Evolutionary conservation across 345 rosid genomes (phyloP), one percentile per base, ranked within the genome.

Genomic region (Toxicodendron radicans): DNA sequence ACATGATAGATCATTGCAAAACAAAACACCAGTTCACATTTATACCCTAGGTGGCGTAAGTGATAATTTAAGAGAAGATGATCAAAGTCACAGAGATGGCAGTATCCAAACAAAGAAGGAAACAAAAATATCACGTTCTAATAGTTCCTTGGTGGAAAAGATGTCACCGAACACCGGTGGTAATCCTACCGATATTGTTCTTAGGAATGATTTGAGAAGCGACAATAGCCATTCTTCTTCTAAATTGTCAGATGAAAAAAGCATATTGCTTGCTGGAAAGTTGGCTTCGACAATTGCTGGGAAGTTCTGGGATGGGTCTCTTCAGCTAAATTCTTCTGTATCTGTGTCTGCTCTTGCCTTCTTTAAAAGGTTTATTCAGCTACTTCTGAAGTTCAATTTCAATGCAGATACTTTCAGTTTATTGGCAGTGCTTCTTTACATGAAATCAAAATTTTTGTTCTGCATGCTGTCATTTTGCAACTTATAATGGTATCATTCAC

Each of bases 281-380:
- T 54, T 24, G 20, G 76, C 70, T 70, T 32, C 71, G 17, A 23
- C n/a, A 45, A 66, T n/a, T 62, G 67, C 81, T 33, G 74, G 71
- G 67, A 71, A 74, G 74, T 74, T 81, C 63, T 81, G 84, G 84
- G 74, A 71, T 66, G 84, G 81, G 14, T 71, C 65, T 56, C 79
- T 81, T 62, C 81, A 75, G 73, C 76, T 81, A 38, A 81, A 65
- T 75, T 74, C 81, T 33, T 78, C 81, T 67, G 59, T 78, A 61
- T 62, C 71, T 57, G 79, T 75, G 33, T 71, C 81, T 32, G 74
- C 70, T 52, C 64, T 75, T 71, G 84, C 84, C 76, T 78, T 78
- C 81, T 78, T 78, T 70, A 78, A 81, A 72, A 78, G 84, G 84
- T 81, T 58, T 63, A 66, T 45, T 66, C 71, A 59, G 21, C 65